Evolutionary conservation across 129 eudicot species (phyloP), one percentile per base, ranked within the genome.

Genomic region (Calendula officinalis): DNA sequence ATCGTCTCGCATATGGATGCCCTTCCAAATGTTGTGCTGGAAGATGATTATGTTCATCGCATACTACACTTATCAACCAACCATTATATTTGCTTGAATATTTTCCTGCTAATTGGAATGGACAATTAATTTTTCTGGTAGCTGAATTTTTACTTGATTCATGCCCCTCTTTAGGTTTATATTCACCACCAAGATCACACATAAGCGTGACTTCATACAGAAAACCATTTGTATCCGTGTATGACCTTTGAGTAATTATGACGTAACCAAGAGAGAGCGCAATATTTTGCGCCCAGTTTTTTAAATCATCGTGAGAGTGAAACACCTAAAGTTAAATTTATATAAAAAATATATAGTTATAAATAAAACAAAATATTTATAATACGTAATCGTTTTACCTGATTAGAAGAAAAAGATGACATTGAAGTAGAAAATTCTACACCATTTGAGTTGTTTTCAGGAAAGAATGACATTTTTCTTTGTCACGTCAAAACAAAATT

Each of bases 131-230:
- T 4, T 49, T 49, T 15, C 7, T 6, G 16, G 35, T 17, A 1
- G 32, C 56, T 14, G 35, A 13, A 0, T 51, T 6, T 51, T 22
- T 51, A 51, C 56, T 51, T 13, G 56, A 2, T 13, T n/a, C n/a
- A n/a, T n/a, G n/a, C n/a, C n/a, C n/a, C n/a, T 9, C 35, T 1
- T 17, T 51, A 7, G 8, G 3, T 16, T 7, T 51, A 3, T 51
- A 51, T 51, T 17, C 8, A 51, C 56, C 35, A 51, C 56, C 35
- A 51, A 8, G 56, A 7, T 51, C 56, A 22, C 56, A 51, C 22
- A 56, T 56, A 34, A 36, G 9, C 10, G 10, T 13, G 9, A 56
- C 62, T 56, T 56, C n/a, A 33, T 13, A 56, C 30, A 56, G n/a
- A 4, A 7, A 38, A 6, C 27, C 62, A 11, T 16, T 56, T 56